Conservation (phyloP, 352 stramenopile genomes). For the Phytopythium ostracodes region DNA sequence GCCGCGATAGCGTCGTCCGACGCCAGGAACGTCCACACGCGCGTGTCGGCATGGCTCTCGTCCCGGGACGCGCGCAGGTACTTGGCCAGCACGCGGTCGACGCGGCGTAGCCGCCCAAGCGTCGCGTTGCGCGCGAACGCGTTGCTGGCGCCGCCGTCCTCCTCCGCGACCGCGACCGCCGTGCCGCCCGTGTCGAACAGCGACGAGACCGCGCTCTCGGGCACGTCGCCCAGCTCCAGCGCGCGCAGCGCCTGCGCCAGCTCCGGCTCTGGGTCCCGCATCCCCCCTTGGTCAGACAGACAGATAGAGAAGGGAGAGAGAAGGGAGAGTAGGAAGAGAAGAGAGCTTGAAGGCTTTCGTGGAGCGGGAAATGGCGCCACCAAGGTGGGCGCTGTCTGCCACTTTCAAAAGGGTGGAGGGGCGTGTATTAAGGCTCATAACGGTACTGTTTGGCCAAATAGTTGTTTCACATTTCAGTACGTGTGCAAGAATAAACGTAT, state of each 20-base stretch:
- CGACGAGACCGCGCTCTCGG: constrained; percentile 37
- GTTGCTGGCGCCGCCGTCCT: constrained; percentile 16
- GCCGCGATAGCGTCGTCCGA: constrained; percentile 39
- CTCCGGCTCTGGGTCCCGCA: constrained; percentile 44
- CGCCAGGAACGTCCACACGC: constrained; percentile 59
- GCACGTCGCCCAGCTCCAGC: constrained; percentile 53
- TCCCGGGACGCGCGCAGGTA: constrained; percentile 23
- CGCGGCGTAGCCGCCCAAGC: constrained; percentile 34
- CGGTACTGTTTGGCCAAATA: no score
- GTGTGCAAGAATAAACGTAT: no score
- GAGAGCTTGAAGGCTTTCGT: neutral
- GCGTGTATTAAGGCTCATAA: neutral
- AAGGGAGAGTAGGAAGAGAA: no score
- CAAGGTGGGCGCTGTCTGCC: neutral
- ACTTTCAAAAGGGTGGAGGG: neutral
- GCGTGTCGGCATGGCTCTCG: constrained; percentile 10
- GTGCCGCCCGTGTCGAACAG: constrained; percentile 75
- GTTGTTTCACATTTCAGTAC: no score
- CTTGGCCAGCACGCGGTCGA: constrained; percentile 54
- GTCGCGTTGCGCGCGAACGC: constrained; percentile 33
- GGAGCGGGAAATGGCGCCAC: neutral
- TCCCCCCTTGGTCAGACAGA: neutral
- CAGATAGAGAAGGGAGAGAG: no score
- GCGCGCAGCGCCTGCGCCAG: constrained; percentile 53
- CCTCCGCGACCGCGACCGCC: constrained; percentile 22